Evolutionary conservation across 1,284 basidiomycete species (phyloP).

Genomic region (Melanopsichium pennsylvanicum): DNA sequence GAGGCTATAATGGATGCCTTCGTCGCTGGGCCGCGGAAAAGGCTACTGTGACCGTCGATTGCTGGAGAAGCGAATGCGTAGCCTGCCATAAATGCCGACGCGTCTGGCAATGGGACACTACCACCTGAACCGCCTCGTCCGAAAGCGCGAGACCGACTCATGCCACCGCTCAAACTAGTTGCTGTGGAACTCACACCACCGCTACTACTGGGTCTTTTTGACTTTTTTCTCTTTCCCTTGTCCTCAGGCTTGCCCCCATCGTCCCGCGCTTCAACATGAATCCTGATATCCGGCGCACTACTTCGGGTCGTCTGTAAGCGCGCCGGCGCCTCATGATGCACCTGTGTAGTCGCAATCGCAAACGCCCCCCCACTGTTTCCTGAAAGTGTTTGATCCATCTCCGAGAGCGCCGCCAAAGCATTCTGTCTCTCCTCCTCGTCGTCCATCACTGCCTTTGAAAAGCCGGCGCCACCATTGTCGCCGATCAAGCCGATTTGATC

Average conservation of each 20-base stretch:
- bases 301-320: constrained; percentile 29
- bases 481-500: too few species aligned
- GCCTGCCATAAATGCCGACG: constrained; percentile 19
- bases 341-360: constrained; percentile 14
- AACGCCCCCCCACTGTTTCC: constrained; percentile 1
- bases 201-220: constrained; percentile 28
- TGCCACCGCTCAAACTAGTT: not conserved
- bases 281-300: constrained; percentile 6
- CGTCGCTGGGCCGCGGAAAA: constrained; percentile 15
- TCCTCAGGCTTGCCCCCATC: constrained; percentile 1
- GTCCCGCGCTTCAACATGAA: not conserved
- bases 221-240: constrained; percentile 20
- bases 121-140: constrained; percentile 12
- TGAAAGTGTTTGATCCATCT: not conserved
- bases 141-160: constrained; percentile 4
- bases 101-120: constrained; percentile 16
- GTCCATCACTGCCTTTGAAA: constrained; percentile 1
- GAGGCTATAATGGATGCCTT: constrained; percentile 13
- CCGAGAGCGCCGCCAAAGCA: not conserved
- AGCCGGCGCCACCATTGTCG: too few species aligned
- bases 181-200: constrained; percentile 8
- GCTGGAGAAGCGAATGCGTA: constrained; percentile 15
- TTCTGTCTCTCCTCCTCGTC: not conserved
- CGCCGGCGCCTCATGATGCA: constrained; percentile 39
- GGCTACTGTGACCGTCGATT: constrained; percentile 1